Evolutionary conservation across 495 filamentous ascomycete species (phyloP), one percentile per base, ranked within the genome.

Genomic region (Neurospora sp.): DNA sequence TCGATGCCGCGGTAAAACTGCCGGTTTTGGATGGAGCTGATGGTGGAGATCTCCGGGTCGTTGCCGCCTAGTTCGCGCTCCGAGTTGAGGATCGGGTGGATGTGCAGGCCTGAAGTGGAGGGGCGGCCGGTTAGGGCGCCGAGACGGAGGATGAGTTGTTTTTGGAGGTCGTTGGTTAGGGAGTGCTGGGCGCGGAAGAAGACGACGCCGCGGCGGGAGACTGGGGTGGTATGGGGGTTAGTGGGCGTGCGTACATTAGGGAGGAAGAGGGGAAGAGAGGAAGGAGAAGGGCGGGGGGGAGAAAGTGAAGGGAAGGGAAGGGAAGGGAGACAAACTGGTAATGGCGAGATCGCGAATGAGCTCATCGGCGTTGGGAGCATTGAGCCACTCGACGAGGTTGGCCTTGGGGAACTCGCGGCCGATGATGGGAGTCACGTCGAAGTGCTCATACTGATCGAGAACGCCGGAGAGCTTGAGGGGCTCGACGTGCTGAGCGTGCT

Each of bases 131-230:
- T 86, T 20, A 89, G 81, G 71, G 88, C 82, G 2, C 91, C 91
- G 0, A 94, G 85, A 10, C 85, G 83, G 59, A 90, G 83, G 20
- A 86, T 84, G 14, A 93, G 84, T 70, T 88, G 84, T 78, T 93
- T 94, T 73, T 84, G 82, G 18, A 82, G 79, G 4, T 84, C 81
- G 69, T 83, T 80, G 71, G 79, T 81, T 41, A 84, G 77, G 70
- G 77, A 83, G 75, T 92, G 86, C 77, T 94, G 92, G 31, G 87
- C 86, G 18, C 91, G 90, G 82, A 94, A 93, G 81, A 93, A 94
- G 39, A 94, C 92, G 0, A 94, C 92, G 1, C 91, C 91, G 0
- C 91, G 87, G 75, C 90, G 89, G n/a, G 91, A 93, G 74, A 94
- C 91, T 93, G 20, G 0, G 31, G 44, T 41, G 53, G 61, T 16